A percentile compares a stretch with the other conserved stretches of the same genome.
Evolutionary conservation across 2,329 filamentous ascomycete species (phyloP).

Genomic region (Herpotrichia juniperi): DNA sequence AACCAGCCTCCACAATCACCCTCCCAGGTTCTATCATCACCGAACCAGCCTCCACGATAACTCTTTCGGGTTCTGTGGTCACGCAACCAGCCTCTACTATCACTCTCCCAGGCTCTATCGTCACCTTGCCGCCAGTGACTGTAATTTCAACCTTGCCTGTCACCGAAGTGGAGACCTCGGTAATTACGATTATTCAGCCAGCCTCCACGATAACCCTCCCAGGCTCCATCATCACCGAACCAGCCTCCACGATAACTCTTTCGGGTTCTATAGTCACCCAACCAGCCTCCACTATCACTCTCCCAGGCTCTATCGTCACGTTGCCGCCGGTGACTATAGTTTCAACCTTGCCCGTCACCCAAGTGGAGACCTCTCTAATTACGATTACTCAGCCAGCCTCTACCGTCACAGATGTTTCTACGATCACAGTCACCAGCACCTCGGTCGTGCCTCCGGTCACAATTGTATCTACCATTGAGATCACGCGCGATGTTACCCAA

Average conservation of each 20-base stretch:
- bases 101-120: not conserved
- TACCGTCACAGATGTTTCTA: not conserved
- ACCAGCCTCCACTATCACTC: no score
- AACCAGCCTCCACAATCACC: no score
- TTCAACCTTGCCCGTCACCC: not conserved
- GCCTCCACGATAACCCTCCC: no score
- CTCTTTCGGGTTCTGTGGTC: no score
- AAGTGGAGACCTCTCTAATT: conserved; percentile 2
- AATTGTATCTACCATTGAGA: not conserved
- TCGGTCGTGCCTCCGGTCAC: conserved; percentile 6
- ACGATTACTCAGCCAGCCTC: conserved; percentile 5
- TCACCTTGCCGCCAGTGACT: not conserved
- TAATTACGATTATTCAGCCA: no score
- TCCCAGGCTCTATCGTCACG: not conserved
- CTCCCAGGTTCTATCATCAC: no score
- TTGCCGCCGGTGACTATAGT: not conserved
- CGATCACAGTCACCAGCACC: conserved; percentile 8
- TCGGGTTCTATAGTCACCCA: no score
- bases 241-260: no score
- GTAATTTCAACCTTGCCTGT: not conserved
- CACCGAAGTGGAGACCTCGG: not conserved
- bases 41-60: no score
- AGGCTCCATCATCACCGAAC: no score
- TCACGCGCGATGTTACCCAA: not conserved
- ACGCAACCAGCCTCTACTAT: no score